These are phyloP conservation scores for Grosmannia clavigera DNA, from an alignment of 2,329 filamentous ascomycete genomes.

Conservation along the genomic window DNA sequence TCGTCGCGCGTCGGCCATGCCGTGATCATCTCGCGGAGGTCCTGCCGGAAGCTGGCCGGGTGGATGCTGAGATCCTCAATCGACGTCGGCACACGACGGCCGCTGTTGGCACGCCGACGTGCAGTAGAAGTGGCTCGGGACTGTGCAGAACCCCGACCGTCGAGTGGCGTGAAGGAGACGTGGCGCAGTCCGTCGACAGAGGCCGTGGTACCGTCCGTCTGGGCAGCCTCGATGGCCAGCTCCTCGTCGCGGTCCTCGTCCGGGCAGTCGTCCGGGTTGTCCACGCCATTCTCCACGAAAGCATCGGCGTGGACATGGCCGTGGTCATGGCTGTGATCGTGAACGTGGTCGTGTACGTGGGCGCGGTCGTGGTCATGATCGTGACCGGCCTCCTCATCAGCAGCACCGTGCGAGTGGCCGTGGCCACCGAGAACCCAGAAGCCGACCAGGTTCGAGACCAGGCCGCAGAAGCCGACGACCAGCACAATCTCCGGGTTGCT, in stretches of 20 bases:
- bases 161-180: conserved; percentile 26
- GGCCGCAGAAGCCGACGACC: conserved; percentile 74
- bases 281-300: conserved; percentile 37
- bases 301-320: conserved; percentile 16
- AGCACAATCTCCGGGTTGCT: conserved; percentile 75
- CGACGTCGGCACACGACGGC: conserved; percentile 46
- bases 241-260: conserved; percentile 36
- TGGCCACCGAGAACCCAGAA: conserved; percentile 90
- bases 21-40: conserved; percentile 67
- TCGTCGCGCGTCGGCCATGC: conserved; percentile 52
- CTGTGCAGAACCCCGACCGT: conserved; percentile 7
- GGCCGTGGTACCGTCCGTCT: background rate
- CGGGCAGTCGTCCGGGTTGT: conserved; percentile 18
- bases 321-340: conserved; percentile 16
- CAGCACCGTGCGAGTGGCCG: conserved; percentile 63
- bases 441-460: conserved; percentile 79
- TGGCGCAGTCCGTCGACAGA: conserved; percentile 23
- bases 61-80: conserved; percentile 71
- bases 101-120: conserved; percentile 32
- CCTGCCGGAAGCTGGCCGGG: conserved; percentile 79
- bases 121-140: conserved; percentile 11
- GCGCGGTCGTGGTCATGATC: conserved; percentile 31
- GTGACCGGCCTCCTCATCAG: conserved; percentile 31
- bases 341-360: conserved; percentile 20
- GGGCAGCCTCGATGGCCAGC: background rate